These are phyloP conservation scores for Elsinoe fawcettii DNA, from an alignment of 2,329 filamentous ascomycete genomes.

Conservation along the genomic window DNA sequence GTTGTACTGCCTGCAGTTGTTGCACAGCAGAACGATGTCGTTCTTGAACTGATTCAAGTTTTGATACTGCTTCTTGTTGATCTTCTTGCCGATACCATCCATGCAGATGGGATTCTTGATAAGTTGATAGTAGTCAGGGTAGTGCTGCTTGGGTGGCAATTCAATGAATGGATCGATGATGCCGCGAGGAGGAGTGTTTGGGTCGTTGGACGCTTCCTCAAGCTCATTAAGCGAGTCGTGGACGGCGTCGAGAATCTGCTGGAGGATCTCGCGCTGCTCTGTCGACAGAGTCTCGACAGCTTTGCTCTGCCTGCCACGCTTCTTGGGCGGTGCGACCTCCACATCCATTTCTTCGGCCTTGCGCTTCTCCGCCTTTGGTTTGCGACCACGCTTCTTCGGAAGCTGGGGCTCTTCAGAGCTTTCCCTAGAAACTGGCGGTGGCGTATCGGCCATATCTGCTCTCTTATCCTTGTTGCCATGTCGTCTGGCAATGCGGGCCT, in stretches of 20 bases:
- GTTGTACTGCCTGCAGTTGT: conserved; percentile 91
- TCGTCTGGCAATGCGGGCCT: conserved; percentile 73
- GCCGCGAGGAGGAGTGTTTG: conserved; percentile 57
- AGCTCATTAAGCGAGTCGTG: conserved; percentile 76
- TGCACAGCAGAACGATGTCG: conserved; percentile 77
- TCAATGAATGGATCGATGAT: conserved; percentile 94
- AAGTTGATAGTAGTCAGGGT: conserved; percentile 90
- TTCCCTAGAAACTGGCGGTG: conserved; percentile 65
- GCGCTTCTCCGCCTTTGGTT: conserved; percentile 73
- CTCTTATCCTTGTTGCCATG: conserved; percentile 65
- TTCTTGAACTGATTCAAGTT: conserved; percentile 70
- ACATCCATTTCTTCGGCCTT: conserved; percentile 72
- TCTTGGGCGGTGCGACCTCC: conserved; percentile 69
- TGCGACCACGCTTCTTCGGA: conserved; percentile 74
- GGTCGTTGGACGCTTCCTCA: conserved; percentile 62
- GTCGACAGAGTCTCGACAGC: conserved; percentile 55
- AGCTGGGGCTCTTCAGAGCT: conserved; percentile 63
- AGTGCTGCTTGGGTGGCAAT: conserved; percentile 78
- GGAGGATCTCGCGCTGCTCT: conserved; percentile 67
- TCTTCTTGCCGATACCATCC: conserved; percentile 88
- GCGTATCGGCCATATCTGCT: conserved; percentile 57
- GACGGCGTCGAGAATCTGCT: conserved; percentile 67
- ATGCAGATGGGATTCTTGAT: conserved; percentile 92
- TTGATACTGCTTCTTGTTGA: conserved; percentile 91
- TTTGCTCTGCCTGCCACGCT: conserved; percentile 64